Base-by-base conservation (phyloP, 2,329 filamentous ascomycete genomes). In the Arthrobotrys entomopaga region DNA sequence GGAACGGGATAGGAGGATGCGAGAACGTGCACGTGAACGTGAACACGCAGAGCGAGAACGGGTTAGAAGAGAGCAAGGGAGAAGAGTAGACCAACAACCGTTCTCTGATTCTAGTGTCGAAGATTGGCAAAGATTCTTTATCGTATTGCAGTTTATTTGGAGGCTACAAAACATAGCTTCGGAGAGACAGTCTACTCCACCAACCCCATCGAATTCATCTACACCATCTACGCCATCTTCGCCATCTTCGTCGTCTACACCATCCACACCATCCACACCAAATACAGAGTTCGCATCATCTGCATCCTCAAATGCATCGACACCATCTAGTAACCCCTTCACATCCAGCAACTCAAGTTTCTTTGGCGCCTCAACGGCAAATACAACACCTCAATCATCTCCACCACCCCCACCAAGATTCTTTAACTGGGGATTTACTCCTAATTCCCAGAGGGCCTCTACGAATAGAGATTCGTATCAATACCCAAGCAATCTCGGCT, bases 1-100 rank as follows among this genome's bases (percentile, higher is more conserved):
- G 29, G 65, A 61, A 70, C n/a, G 29, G 26, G 57, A 49, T 6
- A 24, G 57, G 11, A 61, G 34, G 15, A 22, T 34, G 34, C 48
- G 63, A 15, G 46, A 48, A n/a, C 42, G n/a, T 1, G 15, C 24
- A 11, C 16, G 26, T 29, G 57, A 56, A 19, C 49, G 26, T 24
- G 58, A 57, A 24, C 65, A 24, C 3, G 26, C 11, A 52, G 57
- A 70, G 46, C 46, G 10, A 56, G 40, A 49, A 20, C 34, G 16
- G 26, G 1, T 22, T 20, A n/a, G 42, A 61, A 24, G 26, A 34
- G 61, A 40, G 24, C 52, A 13, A 19, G 46, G 26, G 50, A 56
- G 16, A 42, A 65, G 52, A 38, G 13, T 57, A 49, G 16, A 53
- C 38, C 24, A 49, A 29, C 20, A 7, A 13, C 13, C 16, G 42